Conservation (phyloP, 306 rosid species). For the Bauhinia variegata region DNA sequence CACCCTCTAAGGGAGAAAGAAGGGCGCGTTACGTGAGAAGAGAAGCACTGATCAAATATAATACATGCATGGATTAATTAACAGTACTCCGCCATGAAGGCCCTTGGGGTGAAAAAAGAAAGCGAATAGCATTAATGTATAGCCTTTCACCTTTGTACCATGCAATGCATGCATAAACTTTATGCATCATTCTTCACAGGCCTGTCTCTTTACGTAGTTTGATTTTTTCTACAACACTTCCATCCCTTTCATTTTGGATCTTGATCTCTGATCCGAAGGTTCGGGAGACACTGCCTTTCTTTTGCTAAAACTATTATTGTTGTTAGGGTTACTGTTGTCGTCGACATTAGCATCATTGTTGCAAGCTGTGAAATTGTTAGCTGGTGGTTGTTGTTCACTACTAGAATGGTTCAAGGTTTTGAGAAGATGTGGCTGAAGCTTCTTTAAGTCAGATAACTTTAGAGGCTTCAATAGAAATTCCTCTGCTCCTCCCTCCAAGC, state of each 20-base stretch:
- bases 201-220: background rate
- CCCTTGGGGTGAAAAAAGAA: slow-evolving; percentile 10
- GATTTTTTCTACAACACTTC: slow-evolving; percentile 36
- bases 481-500: slow-evolving; percentile 92
- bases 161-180: too few relatives aligned
- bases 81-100: too few relatives aligned
- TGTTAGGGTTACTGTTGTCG: slow-evolving; percentile 8
- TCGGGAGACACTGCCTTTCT: slow-evolving; percentile 66
- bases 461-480: slow-evolving; percentile 92
- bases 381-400: slow-evolving; percentile 33
- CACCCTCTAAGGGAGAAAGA: too few relatives aligned
- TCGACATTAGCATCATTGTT: slow-evolving; percentile 7
- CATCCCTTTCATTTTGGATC: slow-evolving; percentile 61
- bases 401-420: slow-evolving; percentile 49
- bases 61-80: too few relatives aligned
- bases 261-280: slow-evolving; percentile 66
- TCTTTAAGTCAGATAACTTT: slow-evolving; percentile 76
- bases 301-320: slow-evolving; percentile 42
- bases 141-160: too few relatives aligned
- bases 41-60: too few relatives aligned
- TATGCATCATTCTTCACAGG: slow-evolving; percentile 8
- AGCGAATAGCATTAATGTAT: too few relatives aligned
- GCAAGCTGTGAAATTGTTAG: slow-evolving; percentile 27
- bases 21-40: too few relatives aligned
- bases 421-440: slow-evolving; percentile 68